Evolutionary conservation across 73 alveolate genomes (phyloP).

Genomic region (Diophrys sp.): DNA sequence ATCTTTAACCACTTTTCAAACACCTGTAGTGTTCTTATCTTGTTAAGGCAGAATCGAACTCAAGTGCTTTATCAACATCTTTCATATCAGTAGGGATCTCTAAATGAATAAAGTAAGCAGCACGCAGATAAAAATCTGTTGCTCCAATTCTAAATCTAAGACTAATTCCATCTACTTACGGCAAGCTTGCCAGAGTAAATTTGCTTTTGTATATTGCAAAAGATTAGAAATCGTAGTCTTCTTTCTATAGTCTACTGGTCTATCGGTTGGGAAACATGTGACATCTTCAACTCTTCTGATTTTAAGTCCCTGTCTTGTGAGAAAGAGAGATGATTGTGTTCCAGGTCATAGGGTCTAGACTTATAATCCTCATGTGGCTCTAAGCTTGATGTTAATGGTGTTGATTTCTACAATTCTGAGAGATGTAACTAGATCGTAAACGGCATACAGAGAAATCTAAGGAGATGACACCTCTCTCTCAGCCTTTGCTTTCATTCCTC

Average conservation of each 20-base stretch:
- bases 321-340: conserved; percentile 98
- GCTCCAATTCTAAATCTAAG: too few species aligned
- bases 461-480: conserved; percentile 99
- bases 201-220: too few species aligned
- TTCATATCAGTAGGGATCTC: too few species aligned
- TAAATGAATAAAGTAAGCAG: too few species aligned
- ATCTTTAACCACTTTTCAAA: too few species aligned
- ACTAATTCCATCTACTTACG: too few species aligned
- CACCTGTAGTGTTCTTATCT: too few species aligned
- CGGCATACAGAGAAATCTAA: conserved; percentile 99
- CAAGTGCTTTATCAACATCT: too few species aligned
- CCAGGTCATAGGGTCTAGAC: conserved; percentile 96
- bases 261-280: conserved; percentile 99
- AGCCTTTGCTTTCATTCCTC: conserved; percentile 99
- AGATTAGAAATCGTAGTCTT: conserved; percentile 75
- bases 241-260: conserved; percentile 99
- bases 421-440: conserved; percentile 88
- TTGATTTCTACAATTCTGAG: conserved; percentile 90
- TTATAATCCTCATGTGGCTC: conserved; percentile 98
- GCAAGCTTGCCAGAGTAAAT: too few species aligned
- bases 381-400: conserved; percentile 95
- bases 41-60: too few species aligned
- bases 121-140: too few species aligned
- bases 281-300: conserved; percentile 99
- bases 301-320: conserved; percentile 97